Base-by-base conservation (phyloP, 192 early-diverging fungal species). In the Physocladia obscura region DNA sequence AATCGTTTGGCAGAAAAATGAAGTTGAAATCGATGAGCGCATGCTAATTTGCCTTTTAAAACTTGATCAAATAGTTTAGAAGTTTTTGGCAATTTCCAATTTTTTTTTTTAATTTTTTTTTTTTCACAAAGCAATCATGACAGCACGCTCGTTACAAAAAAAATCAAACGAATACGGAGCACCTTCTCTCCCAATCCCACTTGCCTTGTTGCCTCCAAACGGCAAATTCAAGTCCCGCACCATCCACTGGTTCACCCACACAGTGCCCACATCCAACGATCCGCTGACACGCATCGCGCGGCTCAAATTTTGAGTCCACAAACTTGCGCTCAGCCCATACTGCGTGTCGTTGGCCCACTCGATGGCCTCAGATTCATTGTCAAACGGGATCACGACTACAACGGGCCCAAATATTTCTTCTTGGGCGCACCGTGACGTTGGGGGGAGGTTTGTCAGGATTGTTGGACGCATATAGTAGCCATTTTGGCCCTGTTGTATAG, bases 331-430 rank as follows among this genome's bases (percentile, higher is more conserved):
- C 24, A 95, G 79, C 34, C 92, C 92, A 69, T 93, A 95, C 37
- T 36, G 67, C 1, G 88, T 90, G 32, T 84, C 76, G 70, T 93
- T 89, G 34, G 91, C 89, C 50, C 79, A 80, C 52, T 83, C 74
- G 21, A 95, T 61, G 3, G 63, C 92, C 58, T 95, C 91, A 0
- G 90, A 91, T 40, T 88, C 82, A 11, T 81, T 82, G 24, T 82
- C 79, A 62, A 95, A 95, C 40, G 91, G 89, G 71, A 82, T 73
- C 3, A 95, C 79, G 49, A 81, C 83, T 5, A 91, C 85, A 4
- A 95, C 93, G 4, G 92, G 93, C n/a, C 91, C 91, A 79, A 94
- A 94, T 47, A 93, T 90, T 76, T 94, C 91, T 56, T 94, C 91
- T 59, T 85, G 87, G 62, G 80, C 82, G 24, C 76, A 73, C 6